Conservation (phyloP, 306 rosid genomes). For the Medicago arabica region DNA sequence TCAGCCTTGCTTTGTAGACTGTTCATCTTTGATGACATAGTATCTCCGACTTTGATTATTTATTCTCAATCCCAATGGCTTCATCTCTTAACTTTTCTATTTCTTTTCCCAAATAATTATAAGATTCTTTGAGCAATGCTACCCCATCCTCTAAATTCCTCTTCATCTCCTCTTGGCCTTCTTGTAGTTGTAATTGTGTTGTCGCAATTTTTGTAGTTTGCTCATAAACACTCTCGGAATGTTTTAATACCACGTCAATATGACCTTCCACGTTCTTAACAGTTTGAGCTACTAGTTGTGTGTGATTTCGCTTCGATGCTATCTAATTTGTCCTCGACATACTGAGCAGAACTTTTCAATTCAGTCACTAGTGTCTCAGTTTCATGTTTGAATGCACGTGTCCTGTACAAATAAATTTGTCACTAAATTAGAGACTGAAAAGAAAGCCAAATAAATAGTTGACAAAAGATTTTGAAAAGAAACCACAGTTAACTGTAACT, state of each 20-base stretch:
- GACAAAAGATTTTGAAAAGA: conserved; percentile 4
- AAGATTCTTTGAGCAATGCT: conserved; percentile 61
- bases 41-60: conserved; percentile 67
- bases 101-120: conserved; percentile 61
- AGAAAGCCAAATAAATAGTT: too few species aligned
- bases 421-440: conserved; percentile 25
- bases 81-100: conserved; percentile 63
- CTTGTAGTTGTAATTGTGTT: conserved; percentile 63
- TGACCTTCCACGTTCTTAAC: conserved; percentile 59
- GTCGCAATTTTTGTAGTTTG: conserved; percentile 64
- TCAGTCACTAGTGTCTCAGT: conserved; percentile 84
- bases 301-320: conserved; percentile 56
- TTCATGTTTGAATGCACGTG: conserved; percentile 70
- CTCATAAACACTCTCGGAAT: conserved; percentile 66
- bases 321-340: conserved; percentile 72
- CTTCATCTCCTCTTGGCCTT: conserved; percentile 74
- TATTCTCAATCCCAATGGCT: conserved; percentile 65
- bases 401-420: conserved; percentile 45
- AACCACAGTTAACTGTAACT: conserved; percentile 70
- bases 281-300: conserved; percentile 61
- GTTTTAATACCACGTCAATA: conserved; percentile 53
- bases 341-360: conserved; percentile 63
- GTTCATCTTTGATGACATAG: conserved; percentile 64
- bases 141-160: conserved; percentile 64
- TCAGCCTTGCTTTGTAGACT: conserved; percentile 72